Evolutionary conservation across 177 flowering plant genomes (phyloP), one percentile per base, ranked within the genome.

Genomic region (Vitis hybrid): DNA sequence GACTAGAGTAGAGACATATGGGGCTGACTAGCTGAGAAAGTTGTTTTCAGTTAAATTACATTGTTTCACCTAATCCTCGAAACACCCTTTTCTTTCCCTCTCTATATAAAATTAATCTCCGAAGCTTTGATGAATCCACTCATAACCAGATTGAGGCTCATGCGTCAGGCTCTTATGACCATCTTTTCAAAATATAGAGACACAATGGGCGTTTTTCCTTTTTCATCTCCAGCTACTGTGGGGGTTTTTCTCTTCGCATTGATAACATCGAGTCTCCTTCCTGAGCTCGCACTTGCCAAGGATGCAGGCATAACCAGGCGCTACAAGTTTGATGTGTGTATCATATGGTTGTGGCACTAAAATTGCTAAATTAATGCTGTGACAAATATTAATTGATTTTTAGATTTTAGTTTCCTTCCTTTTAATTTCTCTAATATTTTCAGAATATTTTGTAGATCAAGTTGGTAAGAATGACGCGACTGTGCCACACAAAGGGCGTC

Each of bases 401-500:
- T 38, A 5, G 44, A 38, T 14, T 53, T 15, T 10, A 18, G 12
- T 24, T 55, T 31, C 3, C n/a, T 31, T 18, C 8, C 44, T 13
- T 20, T 22, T 12, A 50, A 4, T 65, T 5, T n/a, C 56, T 62
- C 11, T 59, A 71, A 54, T 49, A 20, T 28, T 62, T 53, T 53
- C 11, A 3, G 8, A 9, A 13, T 11, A 19, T 53, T 64, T 61
- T 67, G 59, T 71, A 87, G 89, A 76, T 87, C 38, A 70, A 74
- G 59, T 11, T 76, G 76, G 73, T 79, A 44, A 88, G 79, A 18
- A 79, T 84, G 60, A 84, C 87, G 2, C 67, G 88, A 31, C 49
- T 86, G 70, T 88, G 89, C 76, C 81, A 81, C 67, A 86, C 87
- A 0, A 88, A 80, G 84, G 81, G 74, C 70, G 77, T 84, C 12